Evolutionary conservation across 352 stramenopile species (phyloP), one percentile per base, ranked within the genome.

Genomic region (Globisporangium cylindrosporum): DNA sequence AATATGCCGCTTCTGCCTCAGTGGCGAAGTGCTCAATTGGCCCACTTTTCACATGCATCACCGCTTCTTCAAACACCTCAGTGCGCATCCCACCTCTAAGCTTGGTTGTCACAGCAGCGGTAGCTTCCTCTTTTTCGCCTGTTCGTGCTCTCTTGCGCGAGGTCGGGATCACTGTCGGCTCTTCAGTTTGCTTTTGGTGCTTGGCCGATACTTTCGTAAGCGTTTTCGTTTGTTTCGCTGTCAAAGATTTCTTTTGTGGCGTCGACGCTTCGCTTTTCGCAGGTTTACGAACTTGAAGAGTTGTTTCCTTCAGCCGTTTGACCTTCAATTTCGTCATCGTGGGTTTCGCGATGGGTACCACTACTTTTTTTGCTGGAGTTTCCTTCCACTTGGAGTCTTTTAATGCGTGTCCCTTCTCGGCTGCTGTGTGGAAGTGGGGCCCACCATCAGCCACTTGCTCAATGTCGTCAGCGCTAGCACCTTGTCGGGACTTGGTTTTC

Each of bases 61-160:
- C 20, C 18, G 56, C 29, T 15, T 29, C n/a, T 3, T 15, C 22
- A 25, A 46, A 14, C 5, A 2, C 29, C 7, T 14, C 15, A 20
- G 6, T 0, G 8, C 32, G 32, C 9, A n/a, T 27, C 14, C 29
- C 29, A 10, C 5, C 20, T 14, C 27, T 46, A n/a, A 0, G 18
- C n/a, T 61, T 48, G 29, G 20, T 2, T 4, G 10, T 32, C 18
- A 20, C 6, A 24, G 15, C 25, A n/a, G 22, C 10, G 3, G 20
- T 3, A 15, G 2, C 32, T 20, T 32, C 29, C 14, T n/a, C 20
- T 48, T 48, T 48, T n/a, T 20, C 9, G 25, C 3, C 9, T 12
- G 20, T 4, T 61, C 29, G 56, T 36, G 32, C 20, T 61, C 56
- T 43, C 56, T 61, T 61, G 29, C 20, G 56, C 6, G 56, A 46